Conservation (phyloP, 1,284 basidiomycete species). For the Porodaedalea pini region DNA sequence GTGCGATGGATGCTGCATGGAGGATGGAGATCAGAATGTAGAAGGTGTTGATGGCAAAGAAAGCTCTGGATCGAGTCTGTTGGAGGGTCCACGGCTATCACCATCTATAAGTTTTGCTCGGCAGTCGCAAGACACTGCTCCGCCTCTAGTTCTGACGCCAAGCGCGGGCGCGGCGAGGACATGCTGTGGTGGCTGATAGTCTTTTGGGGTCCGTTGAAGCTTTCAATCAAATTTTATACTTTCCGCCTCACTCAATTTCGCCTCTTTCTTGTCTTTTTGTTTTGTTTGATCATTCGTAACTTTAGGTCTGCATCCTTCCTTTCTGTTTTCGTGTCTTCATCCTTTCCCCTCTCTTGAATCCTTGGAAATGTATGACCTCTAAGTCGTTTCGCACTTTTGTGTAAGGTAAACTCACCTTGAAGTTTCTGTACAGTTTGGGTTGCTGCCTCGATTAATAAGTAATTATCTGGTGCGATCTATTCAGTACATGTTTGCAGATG, state of each 20-base stretch:
- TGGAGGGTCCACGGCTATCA: background rate
- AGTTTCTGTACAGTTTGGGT: too few species aligned
- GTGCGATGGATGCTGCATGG: slow-evolving; percentile 49
- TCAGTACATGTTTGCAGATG: background rate
- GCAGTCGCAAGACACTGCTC: background rate
- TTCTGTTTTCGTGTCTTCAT: background rate
- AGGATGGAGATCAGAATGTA: slow-evolving; percentile 23
- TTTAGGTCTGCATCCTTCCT: background rate
- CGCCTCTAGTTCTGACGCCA: background rate
- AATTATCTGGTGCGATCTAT: background rate
- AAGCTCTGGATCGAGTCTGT: background rate
- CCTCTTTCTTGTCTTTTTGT: background rate
- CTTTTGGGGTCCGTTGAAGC: background rate
- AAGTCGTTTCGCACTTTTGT: too few species aligned
- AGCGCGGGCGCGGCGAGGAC: background rate
- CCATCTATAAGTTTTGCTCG: slow-evolving; percentile 15
- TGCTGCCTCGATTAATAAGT: too few species aligned
- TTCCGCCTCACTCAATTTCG: background rate
- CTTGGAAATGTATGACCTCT: too few species aligned
- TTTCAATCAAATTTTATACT: background rate
- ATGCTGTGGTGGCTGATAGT: background rate
- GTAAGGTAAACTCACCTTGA: too few species aligned
- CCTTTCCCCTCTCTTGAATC: background rate
- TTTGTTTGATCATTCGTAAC: background rate
- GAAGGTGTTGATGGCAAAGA: background rate